Evolutionary conservation across 768 basidiomycete species (phyloP).

Genomic region (Tephrocybe sp.): DNA sequence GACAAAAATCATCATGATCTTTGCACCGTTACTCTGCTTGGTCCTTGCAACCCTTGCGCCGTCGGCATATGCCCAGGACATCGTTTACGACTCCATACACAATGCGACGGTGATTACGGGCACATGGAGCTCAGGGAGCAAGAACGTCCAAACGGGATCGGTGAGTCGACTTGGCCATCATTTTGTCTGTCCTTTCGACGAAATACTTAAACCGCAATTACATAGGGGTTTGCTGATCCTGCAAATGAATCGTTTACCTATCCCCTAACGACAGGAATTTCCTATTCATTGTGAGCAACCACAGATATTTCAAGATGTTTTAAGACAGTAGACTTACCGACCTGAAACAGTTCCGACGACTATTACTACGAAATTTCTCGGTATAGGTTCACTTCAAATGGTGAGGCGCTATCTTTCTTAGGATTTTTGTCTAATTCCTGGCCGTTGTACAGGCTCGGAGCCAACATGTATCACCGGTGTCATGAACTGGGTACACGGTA

Average conservation of each 20-base stretch:
- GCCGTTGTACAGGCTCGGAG: slow-evolving; percentile 53
- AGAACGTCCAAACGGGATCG: slow-evolving; percentile 74
- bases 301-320: neutral
- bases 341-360: slow-evolving; percentile 54
- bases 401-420: slow-evolving; percentile 36
- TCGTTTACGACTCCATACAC: slow-evolving; percentile 44
- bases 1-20: slow-evolving; percentile 35
- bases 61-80: slow-evolving; percentile 35
- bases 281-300: slow-evolving; percentile 82
- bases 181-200: neutral
- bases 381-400: slow-evolving; percentile 89
- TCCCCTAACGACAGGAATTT: slow-evolving; percentile 83
- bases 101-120: slow-evolving; percentile 75
- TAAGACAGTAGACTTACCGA: slow-evolving; percentile 9
- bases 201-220: slow-evolving; percentile 8
- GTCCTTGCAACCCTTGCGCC: slow-evolving; percentile 38
- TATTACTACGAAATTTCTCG: slow-evolving; percentile 88
- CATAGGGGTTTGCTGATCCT: slow-evolving; percentile 83
- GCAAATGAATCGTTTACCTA: slow-evolving; percentile 80
- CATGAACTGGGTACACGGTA: slow-evolving; percentile 90
- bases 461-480: slow-evolving; percentile 90
- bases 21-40: slow-evolving; percentile 37
- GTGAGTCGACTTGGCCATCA: slow-evolving; percentile 49
- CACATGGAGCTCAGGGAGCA: slow-evolving; percentile 85
- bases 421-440: neutral